Evolutionary conservation across 306 rosid species (phyloP).

Genomic region (Prunus dulcis): DNA sequence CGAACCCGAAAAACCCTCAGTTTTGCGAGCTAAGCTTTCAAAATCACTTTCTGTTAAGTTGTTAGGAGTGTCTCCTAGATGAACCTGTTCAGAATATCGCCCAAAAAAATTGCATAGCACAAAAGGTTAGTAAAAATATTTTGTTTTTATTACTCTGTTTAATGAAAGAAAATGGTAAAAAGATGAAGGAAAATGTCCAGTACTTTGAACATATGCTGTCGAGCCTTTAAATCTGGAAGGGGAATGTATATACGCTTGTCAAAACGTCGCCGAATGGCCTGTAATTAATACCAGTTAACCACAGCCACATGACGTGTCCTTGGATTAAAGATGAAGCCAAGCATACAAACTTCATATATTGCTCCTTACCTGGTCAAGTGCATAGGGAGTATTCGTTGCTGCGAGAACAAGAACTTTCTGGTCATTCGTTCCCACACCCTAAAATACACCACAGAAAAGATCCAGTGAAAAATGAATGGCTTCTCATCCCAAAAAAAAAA

Average conservation of each 20-base stretch:
- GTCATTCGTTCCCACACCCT: conserved; percentile 97
- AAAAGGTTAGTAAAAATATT: background rate
- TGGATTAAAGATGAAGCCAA: conserved; percentile 2
- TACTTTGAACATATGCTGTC: conserved; percentile 97
- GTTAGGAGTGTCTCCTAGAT: conserved; percentile 98
- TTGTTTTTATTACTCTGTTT: background rate
- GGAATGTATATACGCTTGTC: conserved; percentile 99
- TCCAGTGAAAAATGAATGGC: conserved; percentile 15
- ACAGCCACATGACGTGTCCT: conserved; percentile 12
- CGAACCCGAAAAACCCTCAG: conserved; percentile 97
- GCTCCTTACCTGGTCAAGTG: conserved; percentile 83
- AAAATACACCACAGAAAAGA: conserved; percentile 25
- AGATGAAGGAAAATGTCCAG: conserved; percentile 26
- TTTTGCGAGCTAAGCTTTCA: conserved; percentile 71
- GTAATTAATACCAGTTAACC: conserved; percentile 38
- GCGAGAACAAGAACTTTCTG: conserved; percentile 99
- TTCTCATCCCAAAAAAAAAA: background rate
- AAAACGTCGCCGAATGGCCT: conserved; percentile 98
- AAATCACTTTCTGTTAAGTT: conserved; percentile 81
- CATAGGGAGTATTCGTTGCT: conserved; percentile 97
- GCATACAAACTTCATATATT: conserved; percentile 13
- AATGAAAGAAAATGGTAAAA: background rate
- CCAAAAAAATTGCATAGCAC: conserved; percentile 3
- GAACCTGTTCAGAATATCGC: conserved; percentile 60
- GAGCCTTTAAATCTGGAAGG: conserved; percentile 90